Percentiles rank a stretch among this genome's conserved stretches.
Evolutionary conservation across 129 eudicot species (phyloP).

Genomic region (Artemisia annua): DNA sequence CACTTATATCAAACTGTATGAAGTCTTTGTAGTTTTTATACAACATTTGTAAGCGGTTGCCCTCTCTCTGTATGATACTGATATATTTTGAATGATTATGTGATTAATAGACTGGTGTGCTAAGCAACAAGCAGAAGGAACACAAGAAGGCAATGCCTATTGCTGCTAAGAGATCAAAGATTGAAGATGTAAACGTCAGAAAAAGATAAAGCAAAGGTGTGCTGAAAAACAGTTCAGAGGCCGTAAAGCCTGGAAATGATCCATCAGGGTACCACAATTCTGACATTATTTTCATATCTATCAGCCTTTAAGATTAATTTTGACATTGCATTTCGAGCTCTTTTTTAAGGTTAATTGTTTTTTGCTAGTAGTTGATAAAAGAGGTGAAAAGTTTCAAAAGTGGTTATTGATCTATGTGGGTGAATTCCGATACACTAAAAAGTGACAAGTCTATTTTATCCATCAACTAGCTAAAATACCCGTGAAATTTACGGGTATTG

Average conservation of each 20-base stretch:
- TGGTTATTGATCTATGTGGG: no score
- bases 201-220: constrained; percentile 42
- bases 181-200: constrained; percentile 46
- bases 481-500: no score
- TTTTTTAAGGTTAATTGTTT: neutral
- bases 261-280: constrained; percentile 8
- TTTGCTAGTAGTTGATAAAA: no score
- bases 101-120: constrained; percentile 70
- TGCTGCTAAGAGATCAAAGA: constrained; percentile 69
- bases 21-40: neutral
- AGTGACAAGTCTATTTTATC: no score
- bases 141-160: constrained; percentile 84
- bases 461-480: no score
- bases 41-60: neutral
- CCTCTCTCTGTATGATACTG: neutral
- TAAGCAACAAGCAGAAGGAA: constrained; percentile 69
- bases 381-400: no score
- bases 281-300: neutral
- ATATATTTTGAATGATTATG: neutral
- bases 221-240: constrained; percentile 88
- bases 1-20: neutral
- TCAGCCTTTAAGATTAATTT: neutral
- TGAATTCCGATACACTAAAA: no score
- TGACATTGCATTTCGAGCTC: neutral
- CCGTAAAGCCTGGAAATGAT: constrained; percentile 86